A percentile compares a stretch with the other conserved stretches of the same genome.
Evolutionary conservation across 2,329 filamentous ascomycete genomes (phyloP).

Genomic region (Trichophyton rubrum): DNA sequence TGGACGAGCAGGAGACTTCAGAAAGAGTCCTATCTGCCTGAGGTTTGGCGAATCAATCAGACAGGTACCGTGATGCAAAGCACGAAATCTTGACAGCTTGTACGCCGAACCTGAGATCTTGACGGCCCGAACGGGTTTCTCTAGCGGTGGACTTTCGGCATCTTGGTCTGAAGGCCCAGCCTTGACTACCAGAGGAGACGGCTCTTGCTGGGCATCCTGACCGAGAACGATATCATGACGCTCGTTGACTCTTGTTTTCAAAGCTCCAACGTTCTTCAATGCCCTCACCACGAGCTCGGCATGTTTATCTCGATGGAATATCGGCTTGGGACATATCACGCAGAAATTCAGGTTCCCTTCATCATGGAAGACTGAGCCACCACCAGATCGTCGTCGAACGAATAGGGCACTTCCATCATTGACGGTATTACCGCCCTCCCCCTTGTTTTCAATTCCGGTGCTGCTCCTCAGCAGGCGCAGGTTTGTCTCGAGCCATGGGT

Average conservation of each 20-base stretch:
- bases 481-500: conserved; percentile 89
- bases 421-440: conserved; percentile 13
- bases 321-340: conserved; percentile 65
- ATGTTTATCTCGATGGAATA: conserved; percentile 74
- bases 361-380: conserved; percentile 91
- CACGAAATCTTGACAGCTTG: conserved; percentile 69
- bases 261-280: conserved; percentile 39
- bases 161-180: conserved; percentile 28
- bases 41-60: conserved; percentile 68
- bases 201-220: conserved; percentile 24
- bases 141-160: conserved; percentile 31
- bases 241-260: conserved; percentile 64
- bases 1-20: conserved; percentile 64
- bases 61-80: conserved; percentile 88
- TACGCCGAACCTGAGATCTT: conserved; percentile 94
- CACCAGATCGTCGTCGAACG: conserved; percentile 74
- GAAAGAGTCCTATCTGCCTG: conserved; percentile 51
- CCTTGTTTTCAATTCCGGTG: conserved; percentile 4
- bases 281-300: conserved; percentile 89
- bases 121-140: conserved; percentile 34
- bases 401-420: conserved; percentile 38
- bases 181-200: conserved; percentile 11
- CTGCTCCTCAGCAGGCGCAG: conserved; percentile 43
- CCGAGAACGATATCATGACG: conserved; percentile 86
- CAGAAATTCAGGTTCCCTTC: conserved; percentile 87